Evolutionary conservation across 371 early-diverging fungal species (phyloP).

Genomic region (Nosema bombycis): DNA sequence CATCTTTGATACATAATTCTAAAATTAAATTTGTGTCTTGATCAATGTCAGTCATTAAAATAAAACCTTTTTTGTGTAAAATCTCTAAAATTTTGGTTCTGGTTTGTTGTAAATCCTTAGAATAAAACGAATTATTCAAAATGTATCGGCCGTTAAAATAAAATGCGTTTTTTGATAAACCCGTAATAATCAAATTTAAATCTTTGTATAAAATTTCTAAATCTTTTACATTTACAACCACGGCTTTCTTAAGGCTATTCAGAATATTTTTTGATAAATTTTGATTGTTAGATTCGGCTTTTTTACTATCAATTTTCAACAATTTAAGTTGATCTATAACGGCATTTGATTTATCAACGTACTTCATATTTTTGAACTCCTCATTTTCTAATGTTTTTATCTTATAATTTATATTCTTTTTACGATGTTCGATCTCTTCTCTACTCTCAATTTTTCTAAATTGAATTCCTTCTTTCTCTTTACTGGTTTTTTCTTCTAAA

Average conservation of each 20-base stretch:
- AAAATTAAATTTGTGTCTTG: background rate
- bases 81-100: conserved; percentile 33
- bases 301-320: background rate
- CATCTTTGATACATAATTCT: background rate
- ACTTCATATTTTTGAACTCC: conserved; percentile 11
- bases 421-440: conserved; percentile 58
- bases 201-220: conserved; percentile 31
- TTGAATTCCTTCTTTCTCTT: conserved; percentile 1
- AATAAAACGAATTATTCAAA: conserved; percentile 50
- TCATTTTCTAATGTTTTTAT: conserved; percentile 48
- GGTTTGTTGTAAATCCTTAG: conserved; percentile 29
- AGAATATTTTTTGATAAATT: conserved; percentile 28
- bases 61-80: background rate
- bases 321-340: background rate
- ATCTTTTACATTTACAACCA: conserved; percentile 42
- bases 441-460: conserved; percentile 55
- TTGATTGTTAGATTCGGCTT: background rate
- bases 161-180: conserved; percentile 39
- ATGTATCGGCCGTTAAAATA: conserved; percentile 46
- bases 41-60: background rate
- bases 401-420: conserved; percentile 52
- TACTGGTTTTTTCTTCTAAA: background rate
- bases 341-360: background rate
- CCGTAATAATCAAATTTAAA: conserved; percentile 18
- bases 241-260: conserved; percentile 34